phyloP scores from a whole-genome alignment of 345 rosid species.

The Salix udensis region DNA sequence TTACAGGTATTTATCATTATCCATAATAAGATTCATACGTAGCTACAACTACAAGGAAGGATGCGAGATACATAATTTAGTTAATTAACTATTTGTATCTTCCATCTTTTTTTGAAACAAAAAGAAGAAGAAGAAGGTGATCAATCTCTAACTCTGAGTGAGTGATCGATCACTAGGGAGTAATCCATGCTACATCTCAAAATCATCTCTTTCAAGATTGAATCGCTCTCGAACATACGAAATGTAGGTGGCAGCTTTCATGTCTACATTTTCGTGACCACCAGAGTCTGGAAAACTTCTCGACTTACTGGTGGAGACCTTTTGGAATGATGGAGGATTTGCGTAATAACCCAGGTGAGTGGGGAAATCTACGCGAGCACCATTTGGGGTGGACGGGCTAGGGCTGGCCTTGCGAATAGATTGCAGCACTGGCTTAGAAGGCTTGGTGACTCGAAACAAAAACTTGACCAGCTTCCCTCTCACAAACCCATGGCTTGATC shows the following conservation, averaged over 20 bases:
- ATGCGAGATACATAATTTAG: neutral
- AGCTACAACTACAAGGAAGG: neutral
- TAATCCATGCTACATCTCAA: neutral
- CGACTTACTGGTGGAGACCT: neutral
- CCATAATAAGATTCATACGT: neutral
- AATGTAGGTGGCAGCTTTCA: slow-evolving; percentile 39
- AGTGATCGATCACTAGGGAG: neutral
- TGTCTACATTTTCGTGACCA: slow-evolving; percentile 45
- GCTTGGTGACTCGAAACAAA: slow-evolving; percentile 16
- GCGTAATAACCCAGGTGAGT: neutral
- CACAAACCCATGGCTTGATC: slow-evolving; percentile 14
- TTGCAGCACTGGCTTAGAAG: neutral
- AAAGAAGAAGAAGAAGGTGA: neutral
- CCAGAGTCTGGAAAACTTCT: slow-evolving; percentile 7
- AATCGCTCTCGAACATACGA: slow-evolving; percentile 38
- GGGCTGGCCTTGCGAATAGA: neutral
- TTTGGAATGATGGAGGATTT: neutral
- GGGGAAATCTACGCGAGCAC: neutral
- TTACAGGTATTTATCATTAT: neutral
- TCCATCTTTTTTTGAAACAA: neutral
- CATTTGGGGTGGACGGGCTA: neutral
- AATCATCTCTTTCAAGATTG: slow-evolving; percentile 24
- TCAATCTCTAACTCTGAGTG: neutral
- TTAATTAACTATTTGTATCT: neutral
- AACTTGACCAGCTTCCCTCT: slow-evolving; percentile 27